Base-by-base conservation (phyloP, 257 asterid species). In the Przewalskia tangutica region DNA sequence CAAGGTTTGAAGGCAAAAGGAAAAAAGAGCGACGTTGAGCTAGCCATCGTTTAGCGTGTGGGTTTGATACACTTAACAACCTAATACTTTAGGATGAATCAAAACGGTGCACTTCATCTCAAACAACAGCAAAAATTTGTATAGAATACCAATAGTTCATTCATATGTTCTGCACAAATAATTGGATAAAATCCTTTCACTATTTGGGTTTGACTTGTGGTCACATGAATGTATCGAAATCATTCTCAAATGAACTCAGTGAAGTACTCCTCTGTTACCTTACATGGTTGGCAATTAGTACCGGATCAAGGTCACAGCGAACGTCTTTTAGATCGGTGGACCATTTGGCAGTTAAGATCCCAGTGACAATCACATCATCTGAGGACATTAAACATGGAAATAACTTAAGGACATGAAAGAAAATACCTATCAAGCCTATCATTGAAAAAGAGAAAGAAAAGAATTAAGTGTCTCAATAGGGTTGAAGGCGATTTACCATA, bases 231-330 rank as follows among this genome's bases (percentile, higher is more conserved):
- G 36, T 23, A 50, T 75, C 23, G 27, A 27, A 50, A 23, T 75
- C 80, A 12, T 7, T 27, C 34, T 62, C 32, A 20, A 67, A 51
- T 58, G 10, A 42, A 79, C 42, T 36, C 8, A 62, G 53, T 2
- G 53, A 58, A 38, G 80, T n/a, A 71, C 79, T 42, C 82, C 66
- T 70, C 66, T 36, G 23, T 84, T 89, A 93, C 99, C 99, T 94
- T 84, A 93, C 89, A 86, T 89, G 84, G 84, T 96, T 96, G 79
- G 99, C 98, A 87, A 93, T 82, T 87, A 96, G 84, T 78, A 96
- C 97, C 77, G 99, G 99, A 48, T 96, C 99, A 85, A 96, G 98
- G 88, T 96, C 98, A 82, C 97, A 96, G 17, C 99, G 99, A 80
- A 96, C 99, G 48, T 90, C 97, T 88, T 88, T 96, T 83, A 88